These are phyloP conservation scores for Saposhnikovia divaricata DNA, from an alignment of 129 eudicot genomes.

Conservation along the genomic window DNA sequence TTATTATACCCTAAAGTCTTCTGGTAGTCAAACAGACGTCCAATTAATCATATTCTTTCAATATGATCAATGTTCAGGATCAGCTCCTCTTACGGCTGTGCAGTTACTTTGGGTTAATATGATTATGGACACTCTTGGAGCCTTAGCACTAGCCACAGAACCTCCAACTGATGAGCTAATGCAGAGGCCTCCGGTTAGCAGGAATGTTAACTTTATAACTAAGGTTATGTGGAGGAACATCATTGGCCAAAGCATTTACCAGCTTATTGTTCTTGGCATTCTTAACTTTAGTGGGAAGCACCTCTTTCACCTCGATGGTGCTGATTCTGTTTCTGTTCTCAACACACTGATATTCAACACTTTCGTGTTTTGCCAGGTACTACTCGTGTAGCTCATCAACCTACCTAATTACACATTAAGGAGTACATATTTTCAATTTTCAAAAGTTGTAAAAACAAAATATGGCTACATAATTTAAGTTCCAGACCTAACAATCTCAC, in stretches of 20 bases:
- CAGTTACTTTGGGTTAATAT: constrained; percentile 91
- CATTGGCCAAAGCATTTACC: constrained; percentile 74
- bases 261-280: constrained; percentile 48
- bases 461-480: background rate
- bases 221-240: constrained; percentile 80
- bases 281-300: constrained; percentile 52
- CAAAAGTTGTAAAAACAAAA: background rate
- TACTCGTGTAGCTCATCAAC: background rate
- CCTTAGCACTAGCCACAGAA: constrained; percentile 87
- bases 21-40: background rate
- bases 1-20: background rate
- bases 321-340: constrained; percentile 50
- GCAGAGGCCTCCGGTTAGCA: constrained; percentile 66
- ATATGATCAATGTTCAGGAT: constrained; percentile 35
- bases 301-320: constrained; percentile 43
- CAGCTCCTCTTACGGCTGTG: constrained; percentile 86
- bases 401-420: background rate
- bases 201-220: constrained; percentile 58
- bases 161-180: constrained; percentile 81
- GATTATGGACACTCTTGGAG: constrained; percentile 94
- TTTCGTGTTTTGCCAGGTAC: constrained; percentile 85
- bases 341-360: constrained; percentile 80
- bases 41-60: background rate
- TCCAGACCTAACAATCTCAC: background rate
- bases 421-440: background rate